Evolutionary conservation across 345 rosid genomes (phyloP).

Genomic region (Cardiospermum halicacabum): DNA sequence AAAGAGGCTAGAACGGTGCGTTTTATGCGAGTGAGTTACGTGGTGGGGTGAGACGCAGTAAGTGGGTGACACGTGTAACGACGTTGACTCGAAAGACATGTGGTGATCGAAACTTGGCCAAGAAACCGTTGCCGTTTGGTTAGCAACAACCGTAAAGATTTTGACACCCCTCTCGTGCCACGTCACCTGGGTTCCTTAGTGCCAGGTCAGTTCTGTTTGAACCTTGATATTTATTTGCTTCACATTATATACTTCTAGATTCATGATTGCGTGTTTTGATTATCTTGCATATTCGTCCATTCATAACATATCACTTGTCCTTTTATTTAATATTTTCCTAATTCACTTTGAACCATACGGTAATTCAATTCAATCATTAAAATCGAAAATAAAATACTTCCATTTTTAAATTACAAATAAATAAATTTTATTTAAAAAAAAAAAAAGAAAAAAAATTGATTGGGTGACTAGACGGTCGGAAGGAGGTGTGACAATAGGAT

Average conservation of each 20-base stretch:
- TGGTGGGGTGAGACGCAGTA: not conserved
- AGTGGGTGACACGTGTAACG: not conserved
- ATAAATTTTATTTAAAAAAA: too few species aligned
- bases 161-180: not conserved
- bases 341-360: too few species aligned
- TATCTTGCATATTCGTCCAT: not conserved
- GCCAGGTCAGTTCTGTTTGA: conserved; percentile 10
- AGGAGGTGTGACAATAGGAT: not conserved
- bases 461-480: not conserved
- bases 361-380: too few species aligned
- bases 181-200: not conserved
- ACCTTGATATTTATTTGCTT: too few species aligned
- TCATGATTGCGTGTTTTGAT: not conserved
- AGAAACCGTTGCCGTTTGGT: conserved; percentile 19
- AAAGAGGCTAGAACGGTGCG: not conserved
- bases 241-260: too few species aligned
- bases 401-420: too few species aligned
- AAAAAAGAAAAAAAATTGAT: not conserved
- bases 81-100: not conserved
- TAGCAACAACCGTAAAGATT: conserved; percentile 11
- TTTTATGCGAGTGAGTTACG: not conserved
- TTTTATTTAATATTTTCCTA: too few species aligned
- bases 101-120: not conserved
- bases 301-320: not conserved
- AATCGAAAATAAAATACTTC: too few species aligned